Evolutionary conservation across 2,329 filamentous ascomycete species (phyloP).

Genomic region (Arthrobotrys megalospora): DNA sequence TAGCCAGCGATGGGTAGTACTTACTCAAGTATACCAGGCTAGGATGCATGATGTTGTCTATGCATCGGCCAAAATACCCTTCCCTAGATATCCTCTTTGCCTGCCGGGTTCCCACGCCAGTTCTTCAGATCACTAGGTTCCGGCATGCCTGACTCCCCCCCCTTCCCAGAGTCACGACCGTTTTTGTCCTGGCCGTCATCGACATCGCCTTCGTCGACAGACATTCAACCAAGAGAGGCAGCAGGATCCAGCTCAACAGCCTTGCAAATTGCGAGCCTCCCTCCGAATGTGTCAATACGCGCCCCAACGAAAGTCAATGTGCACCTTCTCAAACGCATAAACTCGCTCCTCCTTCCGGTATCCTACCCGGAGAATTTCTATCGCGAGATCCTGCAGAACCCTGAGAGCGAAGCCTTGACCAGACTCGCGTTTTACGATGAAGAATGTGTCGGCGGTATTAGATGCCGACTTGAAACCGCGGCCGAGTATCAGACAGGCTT

Average conservation of each 20-base stretch:
- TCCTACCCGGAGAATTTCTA: slow-evolving; percentile 78
- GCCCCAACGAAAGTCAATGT: slow-evolving; percentile 72
- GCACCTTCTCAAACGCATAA: slow-evolving; percentile 75
- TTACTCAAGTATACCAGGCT: no score
- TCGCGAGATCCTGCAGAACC: slow-evolving; percentile 71
- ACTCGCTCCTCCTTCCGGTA: slow-evolving; percentile 76
- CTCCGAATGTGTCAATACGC: slow-evolving; percentile 68
- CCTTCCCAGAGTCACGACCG: slow-evolving; percentile 11
- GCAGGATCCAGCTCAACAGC: slow-evolving; percentile 14
- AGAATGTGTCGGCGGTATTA: slow-evolving; percentile 72
- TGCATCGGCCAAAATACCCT: neutral
- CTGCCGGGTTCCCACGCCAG: neutral
- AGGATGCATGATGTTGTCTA: neutral
- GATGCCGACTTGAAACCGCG: slow-evolving; percentile 76
- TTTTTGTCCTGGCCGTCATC: slow-evolving; percentile 14
- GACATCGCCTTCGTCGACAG: slow-evolving; percentile 2
- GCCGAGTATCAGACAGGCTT: slow-evolving; percentile 62
- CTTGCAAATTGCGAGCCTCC: slow-evolving; percentile 42
- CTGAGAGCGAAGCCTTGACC: slow-evolving; percentile 64
- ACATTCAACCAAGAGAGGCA: slow-evolving; percentile 7
- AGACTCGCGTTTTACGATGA: slow-evolving; percentile 63
- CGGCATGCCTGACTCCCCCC: slow-evolving; percentile 32
- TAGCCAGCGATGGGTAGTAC: no score
- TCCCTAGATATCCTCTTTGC: neutral
- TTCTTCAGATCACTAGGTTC: neutral